Evolutionary conservation across 2,329 filamentous ascomycete species (phyloP).

Genomic region (Teratosphaeria gauchensis): DNA sequence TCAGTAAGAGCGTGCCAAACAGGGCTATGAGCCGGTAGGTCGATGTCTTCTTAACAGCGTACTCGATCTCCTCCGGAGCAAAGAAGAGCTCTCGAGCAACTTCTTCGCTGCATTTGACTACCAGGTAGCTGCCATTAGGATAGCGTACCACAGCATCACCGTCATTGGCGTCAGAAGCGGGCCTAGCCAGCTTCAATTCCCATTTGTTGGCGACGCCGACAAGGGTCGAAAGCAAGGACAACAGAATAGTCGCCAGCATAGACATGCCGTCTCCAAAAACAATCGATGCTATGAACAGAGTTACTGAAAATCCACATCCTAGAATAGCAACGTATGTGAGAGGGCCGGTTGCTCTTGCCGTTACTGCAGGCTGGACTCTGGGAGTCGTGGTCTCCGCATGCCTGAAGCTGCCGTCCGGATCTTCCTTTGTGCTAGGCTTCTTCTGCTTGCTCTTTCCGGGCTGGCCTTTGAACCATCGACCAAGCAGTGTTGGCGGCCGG

Average conservation of each 20-base stretch:
- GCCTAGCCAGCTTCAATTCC: conserved; percentile 29
- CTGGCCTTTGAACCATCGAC: conserved; percentile 32
- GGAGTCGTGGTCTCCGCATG: neutral
- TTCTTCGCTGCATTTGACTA: conserved; percentile 41
- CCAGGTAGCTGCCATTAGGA: conserved; percentile 41
- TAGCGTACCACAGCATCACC: conserved; percentile 40
- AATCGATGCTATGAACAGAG: conserved; percentile 37
- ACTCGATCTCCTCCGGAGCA: conserved; percentile 41
- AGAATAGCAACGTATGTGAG: conserved; percentile 37
- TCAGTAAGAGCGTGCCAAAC: conserved; percentile 41
- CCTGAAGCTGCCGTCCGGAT: neutral
- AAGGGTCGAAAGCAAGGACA: conserved; percentile 41
- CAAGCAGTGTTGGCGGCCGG: neutral
- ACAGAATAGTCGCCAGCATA: conserved; percentile 36
- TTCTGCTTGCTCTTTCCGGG: conserved; percentile 13
- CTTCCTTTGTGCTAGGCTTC: neutral
- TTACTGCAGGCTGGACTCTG: conserved; percentile 22
- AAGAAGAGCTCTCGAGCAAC: conserved; percentile 44
- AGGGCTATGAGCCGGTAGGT: conserved; percentile 40
- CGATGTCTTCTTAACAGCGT: conserved; percentile 31
- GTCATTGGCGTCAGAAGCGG: conserved; percentile 25
- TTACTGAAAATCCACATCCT: conserved; percentile 34
- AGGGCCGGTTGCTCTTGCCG: conserved; percentile 37
- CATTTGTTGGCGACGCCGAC: conserved; percentile 43
- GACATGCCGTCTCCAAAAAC: conserved; percentile 41